phyloP scores from a whole-genome alignment of 2,329 filamentous ascomycete genomes.

The Fusarium tupiense region DNA sequence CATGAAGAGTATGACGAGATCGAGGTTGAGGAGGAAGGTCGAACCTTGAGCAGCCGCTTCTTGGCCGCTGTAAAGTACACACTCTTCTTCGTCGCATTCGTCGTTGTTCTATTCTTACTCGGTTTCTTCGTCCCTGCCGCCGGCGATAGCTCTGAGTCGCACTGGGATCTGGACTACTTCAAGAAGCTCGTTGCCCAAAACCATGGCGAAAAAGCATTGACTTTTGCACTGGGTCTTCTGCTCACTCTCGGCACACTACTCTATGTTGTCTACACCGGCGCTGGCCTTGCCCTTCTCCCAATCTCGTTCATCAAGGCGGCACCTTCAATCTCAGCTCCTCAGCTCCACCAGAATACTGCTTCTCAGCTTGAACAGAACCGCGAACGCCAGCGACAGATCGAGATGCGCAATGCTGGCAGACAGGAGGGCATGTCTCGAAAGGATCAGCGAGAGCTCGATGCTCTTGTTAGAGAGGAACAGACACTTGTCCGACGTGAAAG shows the following conservation, averaged over 20 bases:
- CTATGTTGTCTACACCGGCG: slow-evolving; percentile 88
- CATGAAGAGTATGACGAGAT: slow-evolving; percentile 97
- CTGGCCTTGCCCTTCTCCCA: slow-evolving; percentile 88
- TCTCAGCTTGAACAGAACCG: slow-evolving; percentile 87
- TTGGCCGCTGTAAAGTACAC: slow-evolving; percentile 94
- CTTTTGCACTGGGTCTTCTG: slow-evolving; percentile 88
- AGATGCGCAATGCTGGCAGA: slow-evolving; percentile 83
- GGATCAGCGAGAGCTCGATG: slow-evolving; percentile 88
- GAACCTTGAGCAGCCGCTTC: slow-evolving; percentile 76
- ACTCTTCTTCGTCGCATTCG: slow-evolving; percentile 80
- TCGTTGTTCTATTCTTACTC: slow-evolving; percentile 85
- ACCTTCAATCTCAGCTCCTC: slow-evolving; percentile 83
- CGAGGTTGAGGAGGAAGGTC: slow-evolving; percentile 83
- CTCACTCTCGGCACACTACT: slow-evolving; percentile 86
- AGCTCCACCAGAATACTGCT: slow-evolving; percentile 79
- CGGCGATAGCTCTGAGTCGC: slow-evolving; percentile 69
- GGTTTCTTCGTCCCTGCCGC: slow-evolving; percentile 93
- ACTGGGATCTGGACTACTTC: slow-evolving; percentile 91
- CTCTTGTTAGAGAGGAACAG: slow-evolving; percentile 87
- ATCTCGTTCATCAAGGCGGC: slow-evolving; percentile 92
- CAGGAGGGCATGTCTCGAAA: slow-evolving; percentile 80
- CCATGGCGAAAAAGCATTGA: slow-evolving; percentile 90
- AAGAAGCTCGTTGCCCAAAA: slow-evolving; percentile 80
- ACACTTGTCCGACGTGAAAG: slow-evolving; percentile 90
- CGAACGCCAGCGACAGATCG: slow-evolving; percentile 90